phyloP scores from a whole-genome alignment of 768 basidiomycete genomes.

The Tricholomella constricta region DNA sequence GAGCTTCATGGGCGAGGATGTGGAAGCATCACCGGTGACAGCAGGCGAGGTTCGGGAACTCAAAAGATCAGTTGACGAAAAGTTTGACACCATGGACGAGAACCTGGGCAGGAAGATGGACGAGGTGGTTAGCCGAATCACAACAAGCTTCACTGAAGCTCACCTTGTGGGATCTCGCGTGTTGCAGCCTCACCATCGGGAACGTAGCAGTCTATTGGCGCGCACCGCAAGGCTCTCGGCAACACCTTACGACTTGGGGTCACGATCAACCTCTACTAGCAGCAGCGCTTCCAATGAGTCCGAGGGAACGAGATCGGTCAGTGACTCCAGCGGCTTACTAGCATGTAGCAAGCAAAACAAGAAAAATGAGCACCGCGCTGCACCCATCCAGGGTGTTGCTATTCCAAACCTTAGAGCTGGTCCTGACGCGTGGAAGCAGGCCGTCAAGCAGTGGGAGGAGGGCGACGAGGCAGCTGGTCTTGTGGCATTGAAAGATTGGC shows the following conservation, averaged over 20 bases:
- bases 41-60: background rate
- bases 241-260: background rate
- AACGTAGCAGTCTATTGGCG: background rate
- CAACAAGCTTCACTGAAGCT: too few species aligned
- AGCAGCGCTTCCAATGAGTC: too few species aligned
- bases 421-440: constrained; percentile 3
- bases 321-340: background rate
- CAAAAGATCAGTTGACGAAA: background rate
- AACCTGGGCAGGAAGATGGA: background rate
- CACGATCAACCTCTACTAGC: too few species aligned
- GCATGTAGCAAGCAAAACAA: background rate
- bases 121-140: background rate
- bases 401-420: constrained; percentile 8
- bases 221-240: too few species aligned
- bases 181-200: background rate
- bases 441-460: constrained; percentile 10
- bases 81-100: too few species aligned
- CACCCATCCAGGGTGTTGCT: background rate
- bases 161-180: background rate
- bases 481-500: constrained; percentile 9
- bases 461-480: background rate
- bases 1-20: too few species aligned
- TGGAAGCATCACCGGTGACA: background rate
- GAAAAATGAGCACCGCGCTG: background rate
- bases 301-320: background rate